These are phyloP conservation scores for Globisporangium nagaii DNA, from an alignment of 352 stramenopile genomes.

Conservation along the genomic window DNA sequence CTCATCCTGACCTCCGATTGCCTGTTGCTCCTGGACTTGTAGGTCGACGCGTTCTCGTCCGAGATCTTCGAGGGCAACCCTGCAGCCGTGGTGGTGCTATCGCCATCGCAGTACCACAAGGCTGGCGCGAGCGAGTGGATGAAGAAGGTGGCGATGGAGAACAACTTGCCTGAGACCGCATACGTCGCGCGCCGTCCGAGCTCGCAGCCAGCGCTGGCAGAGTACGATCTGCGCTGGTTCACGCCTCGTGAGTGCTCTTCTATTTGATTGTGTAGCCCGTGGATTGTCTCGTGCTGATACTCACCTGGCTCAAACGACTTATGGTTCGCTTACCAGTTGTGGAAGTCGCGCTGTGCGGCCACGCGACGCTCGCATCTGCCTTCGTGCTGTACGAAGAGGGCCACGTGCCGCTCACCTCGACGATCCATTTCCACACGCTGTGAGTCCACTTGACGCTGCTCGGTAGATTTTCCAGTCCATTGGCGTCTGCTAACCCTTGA, in stretches of 20 bases:
- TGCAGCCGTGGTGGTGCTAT: slow-evolving; percentile 82
- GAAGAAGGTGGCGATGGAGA: slow-evolving; percentile 83
- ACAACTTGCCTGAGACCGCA: slow-evolving; percentile 91
- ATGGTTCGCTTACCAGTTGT: slow-evolving; percentile 4
- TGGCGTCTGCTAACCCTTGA: too few relatives aligned
- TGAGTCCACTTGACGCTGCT: slow-evolving; percentile 15
- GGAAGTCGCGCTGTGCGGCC: slow-evolving; percentile 89
- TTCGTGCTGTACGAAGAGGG: slow-evolving; percentile 65
- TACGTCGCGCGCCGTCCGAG: slow-evolving; percentile 50
- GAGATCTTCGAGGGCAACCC: slow-evolving; percentile 86
- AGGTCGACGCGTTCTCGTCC: slow-evolving; percentile 70
- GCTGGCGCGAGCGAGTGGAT: slow-evolving; percentile 31
- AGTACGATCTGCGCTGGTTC: slow-evolving; percentile 65
- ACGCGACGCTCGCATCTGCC: slow-evolving; percentile 87
- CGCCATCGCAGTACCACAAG: slow-evolving; percentile 25
- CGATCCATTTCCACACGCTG: slow-evolving; percentile 72
- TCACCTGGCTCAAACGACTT: too few relatives aligned
- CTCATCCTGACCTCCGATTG: not conserved
- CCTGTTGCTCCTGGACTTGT: not conserved
- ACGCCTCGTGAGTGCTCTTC: slow-evolving; percentile 44
- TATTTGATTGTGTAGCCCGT: too few relatives aligned
- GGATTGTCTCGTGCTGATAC: too few relatives aligned
- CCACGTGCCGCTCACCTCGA: slow-evolving; percentile 22
- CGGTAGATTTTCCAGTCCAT: too few relatives aligned
- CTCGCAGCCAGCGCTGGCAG: slow-evolving; percentile 6